phyloP scores from a whole-genome alignment of 202 grass and related monocot genomes.

The Carex arenaria region DNA sequence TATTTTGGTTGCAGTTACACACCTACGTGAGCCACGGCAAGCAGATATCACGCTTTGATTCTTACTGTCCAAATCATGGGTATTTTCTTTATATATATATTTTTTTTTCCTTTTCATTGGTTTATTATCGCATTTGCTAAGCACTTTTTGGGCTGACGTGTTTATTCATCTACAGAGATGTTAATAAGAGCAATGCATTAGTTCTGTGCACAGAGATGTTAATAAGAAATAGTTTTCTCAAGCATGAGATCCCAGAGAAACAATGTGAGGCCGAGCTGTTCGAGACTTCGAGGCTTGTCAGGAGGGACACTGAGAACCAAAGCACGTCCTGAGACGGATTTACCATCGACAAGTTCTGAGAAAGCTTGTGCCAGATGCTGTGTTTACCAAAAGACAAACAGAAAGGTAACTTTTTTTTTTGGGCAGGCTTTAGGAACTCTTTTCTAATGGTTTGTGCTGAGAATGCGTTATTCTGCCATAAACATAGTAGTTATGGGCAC shows the following conservation, averaged over 20 bases:
- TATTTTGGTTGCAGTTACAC: conserved; percentile 62
- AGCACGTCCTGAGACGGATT: conserved; percentile 24
- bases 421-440: not conserved
- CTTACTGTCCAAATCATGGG: conserved; percentile 83
- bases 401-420: conserved; percentile 47
- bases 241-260: conserved; percentile 58
- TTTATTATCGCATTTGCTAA: not conserved
- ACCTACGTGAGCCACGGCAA: conserved; percentile 56
- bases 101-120: not conserved
- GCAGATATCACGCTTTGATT: conserved; percentile 58
- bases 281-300: conserved; percentile 32
- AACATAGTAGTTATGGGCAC: not conserved
- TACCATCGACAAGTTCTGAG: conserved; percentile 1
- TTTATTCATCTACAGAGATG: conserved; percentile 38
- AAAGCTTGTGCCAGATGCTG: conserved; percentile 56
- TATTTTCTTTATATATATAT: conserved; percentile 28
- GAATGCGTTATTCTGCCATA: not conserved
- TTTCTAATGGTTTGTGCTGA: not conserved
- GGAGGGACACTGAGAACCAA: conserved; percentile 40
- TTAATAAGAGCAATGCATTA: conserved; percentile 61
- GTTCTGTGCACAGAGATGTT: conserved; percentile 62
- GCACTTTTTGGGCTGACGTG: not conserved
- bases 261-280: conserved; percentile 41
- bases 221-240: conserved; percentile 59
- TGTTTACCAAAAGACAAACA: conserved; percentile 50